phyloP scores from a whole-genome alignment of 2,329 filamentous ascomycete genomes.

The Saccharata proteae region DNA sequence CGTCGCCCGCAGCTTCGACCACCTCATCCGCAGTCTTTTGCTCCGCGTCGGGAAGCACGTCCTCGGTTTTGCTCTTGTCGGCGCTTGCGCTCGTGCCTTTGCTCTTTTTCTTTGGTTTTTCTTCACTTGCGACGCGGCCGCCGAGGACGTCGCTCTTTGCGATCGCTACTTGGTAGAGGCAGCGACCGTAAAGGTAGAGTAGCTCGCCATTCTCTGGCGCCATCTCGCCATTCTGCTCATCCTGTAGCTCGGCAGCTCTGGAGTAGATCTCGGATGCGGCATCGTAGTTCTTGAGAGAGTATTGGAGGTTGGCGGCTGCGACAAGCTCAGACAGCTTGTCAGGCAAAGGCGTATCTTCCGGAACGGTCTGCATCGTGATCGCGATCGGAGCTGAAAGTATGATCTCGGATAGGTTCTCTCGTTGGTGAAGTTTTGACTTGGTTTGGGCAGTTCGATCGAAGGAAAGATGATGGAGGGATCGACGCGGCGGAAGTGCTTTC shows the following conservation, averaged over 20 bases:
- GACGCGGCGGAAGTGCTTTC: too few species aligned
- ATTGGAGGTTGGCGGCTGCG: conserved; percentile 71
- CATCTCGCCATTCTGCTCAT: conserved; percentile 83
- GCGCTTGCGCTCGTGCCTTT: conserved; percentile 29
- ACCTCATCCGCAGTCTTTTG: conserved; percentile 32
- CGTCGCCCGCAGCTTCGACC: conserved; percentile 27
- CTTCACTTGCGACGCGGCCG: conserved; percentile 55
- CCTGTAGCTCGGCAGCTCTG: conserved; percentile 72
- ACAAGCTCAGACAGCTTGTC: conserved; percentile 66
- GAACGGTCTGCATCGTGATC: conserved; percentile 9
- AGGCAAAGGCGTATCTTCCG: conserved; percentile 31
- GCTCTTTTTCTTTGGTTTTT: conserved; percentile 34
- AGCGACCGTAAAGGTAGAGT: conserved; percentile 86
- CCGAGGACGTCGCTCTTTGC: conserved; percentile 91
- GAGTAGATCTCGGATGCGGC: conserved; percentile 78
- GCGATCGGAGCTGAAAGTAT: background rate
- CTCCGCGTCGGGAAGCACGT: conserved; percentile 21
- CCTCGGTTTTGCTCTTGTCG: conserved; percentile 17
- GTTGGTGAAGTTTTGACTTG: too few species aligned
- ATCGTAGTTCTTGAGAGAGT: conserved; percentile 78
- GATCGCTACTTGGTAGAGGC: conserved; percentile 86
- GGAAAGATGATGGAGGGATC: too few species aligned
- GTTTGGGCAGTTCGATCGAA: too few species aligned
- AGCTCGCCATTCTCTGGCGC: conserved; percentile 83
- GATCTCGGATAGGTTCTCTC: background rate